phyloP scores from a whole-genome alignment of 257 asterid genomes.

The Solanum sparsipilum region DNA sequence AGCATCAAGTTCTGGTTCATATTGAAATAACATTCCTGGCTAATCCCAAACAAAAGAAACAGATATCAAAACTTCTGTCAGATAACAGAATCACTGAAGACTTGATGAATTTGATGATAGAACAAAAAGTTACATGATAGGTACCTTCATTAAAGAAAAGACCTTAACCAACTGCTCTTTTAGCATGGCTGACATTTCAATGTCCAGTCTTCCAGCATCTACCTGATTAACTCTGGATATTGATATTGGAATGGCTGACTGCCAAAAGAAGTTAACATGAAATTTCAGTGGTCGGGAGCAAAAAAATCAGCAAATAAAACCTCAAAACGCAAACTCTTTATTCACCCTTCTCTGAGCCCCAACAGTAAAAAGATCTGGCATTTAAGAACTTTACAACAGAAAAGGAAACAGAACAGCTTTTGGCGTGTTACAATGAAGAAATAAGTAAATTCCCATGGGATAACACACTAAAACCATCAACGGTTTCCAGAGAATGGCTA shows the following conservation, averaged over 20 bases:
- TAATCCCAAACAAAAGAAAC: slow-evolving; percentile 57
- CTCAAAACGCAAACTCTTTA: neutral
- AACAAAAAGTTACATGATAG: slow-evolving; percentile 1
- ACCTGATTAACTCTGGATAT: slow-evolving; percentile 86
- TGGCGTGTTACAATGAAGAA: neutral
- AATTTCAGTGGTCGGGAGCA: neutral
- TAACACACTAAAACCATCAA: neutral
- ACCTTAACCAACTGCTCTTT: slow-evolving; percentile 90
- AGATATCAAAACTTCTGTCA: slow-evolving; percentile 7
- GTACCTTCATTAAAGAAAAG: slow-evolving; percentile 86
- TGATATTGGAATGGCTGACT: slow-evolving; percentile 64
- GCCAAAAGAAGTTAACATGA: slow-evolving; percentile 7
- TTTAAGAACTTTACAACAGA: neutral
- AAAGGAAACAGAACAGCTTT: neutral
- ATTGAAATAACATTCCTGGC: slow-evolving; percentile 98
- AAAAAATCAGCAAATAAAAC: neutral
- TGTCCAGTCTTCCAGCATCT: slow-evolving; percentile 84
- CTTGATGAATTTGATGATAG: neutral
- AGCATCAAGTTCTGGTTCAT: slow-evolving; percentile 93
- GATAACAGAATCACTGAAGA: slow-evolving; percentile 5
- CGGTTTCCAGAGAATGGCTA: neutral
- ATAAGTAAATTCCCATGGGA: neutral
- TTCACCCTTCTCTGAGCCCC: neutral
- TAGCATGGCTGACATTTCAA: slow-evolving; percentile 97
- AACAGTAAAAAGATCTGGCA: neutral